Percentiles rank a stretch among this genome's conserved stretches.
phyloP scores from a whole-genome alignment of 768 basidiomycete species.

The Mycena rosella region DNA sequence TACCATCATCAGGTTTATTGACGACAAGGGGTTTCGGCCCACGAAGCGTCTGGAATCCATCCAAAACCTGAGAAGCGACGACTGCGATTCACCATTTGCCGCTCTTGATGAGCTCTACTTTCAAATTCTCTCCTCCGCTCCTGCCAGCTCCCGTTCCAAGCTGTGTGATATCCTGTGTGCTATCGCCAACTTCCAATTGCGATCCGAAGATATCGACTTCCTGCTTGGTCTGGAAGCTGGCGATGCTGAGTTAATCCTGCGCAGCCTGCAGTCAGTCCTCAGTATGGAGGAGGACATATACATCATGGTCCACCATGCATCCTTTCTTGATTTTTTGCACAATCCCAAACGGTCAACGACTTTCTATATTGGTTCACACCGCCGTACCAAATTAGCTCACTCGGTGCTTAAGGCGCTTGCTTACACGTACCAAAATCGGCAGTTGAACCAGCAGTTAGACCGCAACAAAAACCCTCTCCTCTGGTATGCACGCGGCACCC shows the following conservation, averaged over 20 bases:
- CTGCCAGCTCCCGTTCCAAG: not conserved
- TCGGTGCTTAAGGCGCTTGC: not conserved
- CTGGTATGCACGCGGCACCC: no score
- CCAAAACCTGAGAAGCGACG: not conserved
- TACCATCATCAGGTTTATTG: constrained; percentile 1
- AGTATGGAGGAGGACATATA: not conserved
- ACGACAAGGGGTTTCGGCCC: not conserved
- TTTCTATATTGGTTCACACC: not conserved
- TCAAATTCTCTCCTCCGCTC: not conserved
- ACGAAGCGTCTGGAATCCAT: not conserved
- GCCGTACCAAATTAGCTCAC: not conserved
- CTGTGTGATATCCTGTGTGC: not conserved
- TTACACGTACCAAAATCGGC: no score
- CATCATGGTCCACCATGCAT: not conserved
- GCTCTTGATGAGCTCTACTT: not conserved
- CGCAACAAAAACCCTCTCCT: no score
- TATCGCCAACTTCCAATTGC: not conserved
- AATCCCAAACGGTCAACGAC: not conserved
- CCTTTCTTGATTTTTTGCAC: not conserved
- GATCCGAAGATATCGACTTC: not conserved
- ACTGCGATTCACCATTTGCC: not conserved
- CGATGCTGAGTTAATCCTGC: not conserved
- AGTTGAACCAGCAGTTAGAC: no score
- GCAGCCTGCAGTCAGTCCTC: not conserved
- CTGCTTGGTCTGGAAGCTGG: not conserved